These are phyloP conservation scores for Ogataea trehaloabstinens DNA, from an alignment of 805 yeast genomes.

Conservation along the genomic window DNA sequence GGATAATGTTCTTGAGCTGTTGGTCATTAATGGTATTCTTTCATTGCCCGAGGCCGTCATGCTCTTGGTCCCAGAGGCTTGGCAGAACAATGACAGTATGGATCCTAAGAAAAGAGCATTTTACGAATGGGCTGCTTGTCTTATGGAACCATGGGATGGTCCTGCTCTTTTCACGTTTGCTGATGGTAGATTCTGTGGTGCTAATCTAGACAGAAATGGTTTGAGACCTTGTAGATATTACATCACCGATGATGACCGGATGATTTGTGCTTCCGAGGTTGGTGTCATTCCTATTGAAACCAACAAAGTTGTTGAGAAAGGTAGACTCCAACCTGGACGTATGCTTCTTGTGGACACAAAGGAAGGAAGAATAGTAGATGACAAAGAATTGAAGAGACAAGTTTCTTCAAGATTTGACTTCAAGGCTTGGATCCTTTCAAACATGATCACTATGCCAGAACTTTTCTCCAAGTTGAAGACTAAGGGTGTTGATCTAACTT, in stretches of 20 bases:
- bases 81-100: conserved; percentile 86
- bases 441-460: conserved; percentile 81
- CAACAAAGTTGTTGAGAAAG: conserved; percentile 79
- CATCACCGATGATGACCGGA: conserved; percentile 89
- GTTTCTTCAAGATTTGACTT: conserved; percentile 86
- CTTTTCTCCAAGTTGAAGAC: conserved; percentile 56
- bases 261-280: conserved; percentile 97
- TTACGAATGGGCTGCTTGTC: conserved; percentile 98
- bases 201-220: conserved; percentile 95
- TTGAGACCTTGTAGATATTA: conserved; percentile 97
- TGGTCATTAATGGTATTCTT: conserved; percentile 87
- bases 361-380: conserved; percentile 91
- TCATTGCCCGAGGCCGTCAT: conserved; percentile 96
- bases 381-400: conserved; percentile 75
- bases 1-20: conserved; percentile 89
- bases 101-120: conserved; percentile 92
- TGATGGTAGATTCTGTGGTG: conserved; percentile 98
- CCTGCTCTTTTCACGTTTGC: conserved; percentile 96
- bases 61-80: conserved; percentile 96
- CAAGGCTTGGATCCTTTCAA: conserved; percentile 89
- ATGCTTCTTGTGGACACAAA: conserved; percentile 93
- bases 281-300: conserved; percentile 93
- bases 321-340: conserved; percentile 93
- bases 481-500: conserved; percentile 31
- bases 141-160: conserved; percentile 99